Evolutionary conservation across 2,329 filamentous ascomycete genomes (phyloP).

Genomic region (Hymenoscyphus infarciens): DNA sequence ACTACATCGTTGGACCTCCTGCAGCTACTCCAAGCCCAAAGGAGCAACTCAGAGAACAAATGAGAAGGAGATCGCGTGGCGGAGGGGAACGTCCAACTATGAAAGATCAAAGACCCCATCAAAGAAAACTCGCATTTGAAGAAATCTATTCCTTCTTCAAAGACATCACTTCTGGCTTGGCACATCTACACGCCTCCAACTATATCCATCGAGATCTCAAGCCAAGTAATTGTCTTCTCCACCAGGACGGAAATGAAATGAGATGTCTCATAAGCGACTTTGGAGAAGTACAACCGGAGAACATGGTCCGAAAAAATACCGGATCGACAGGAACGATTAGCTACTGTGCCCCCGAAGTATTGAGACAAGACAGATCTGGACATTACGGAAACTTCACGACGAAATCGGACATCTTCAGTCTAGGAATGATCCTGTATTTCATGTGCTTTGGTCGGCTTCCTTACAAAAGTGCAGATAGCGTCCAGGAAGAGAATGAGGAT

Average conservation of each 20-base stretch:
- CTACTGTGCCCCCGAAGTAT: constrained; percentile 93
- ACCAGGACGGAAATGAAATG: constrained; percentile 66
- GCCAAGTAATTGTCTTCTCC: constrained; percentile 89
- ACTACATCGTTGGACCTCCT: constrained; percentile 72
- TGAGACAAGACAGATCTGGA: constrained; percentile 65
- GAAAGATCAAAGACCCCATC: constrained; percentile 18
- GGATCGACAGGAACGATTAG: constrained; percentile 95
- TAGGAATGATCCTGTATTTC: constrained; percentile 98
- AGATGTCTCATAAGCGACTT: constrained; percentile 94
- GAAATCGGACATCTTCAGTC: constrained; percentile 96
- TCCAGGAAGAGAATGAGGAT: constrained; percentile 90
- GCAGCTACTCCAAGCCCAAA: constrained; percentile 62
- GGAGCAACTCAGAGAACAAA: constrained; percentile 83
- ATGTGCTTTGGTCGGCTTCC: constrained; percentile 91
- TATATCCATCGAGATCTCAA: constrained; percentile 97
- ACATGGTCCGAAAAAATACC: constrained; percentile 78
- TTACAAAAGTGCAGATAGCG: constrained; percentile 76
- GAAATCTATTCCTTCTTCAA: constrained; percentile 97
- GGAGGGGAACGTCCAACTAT: constrained; percentile 56
- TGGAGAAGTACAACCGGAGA: constrained; percentile 88
- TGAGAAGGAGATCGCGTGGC: constrained; percentile 78
- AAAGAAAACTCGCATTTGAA: constrained; percentile 61
- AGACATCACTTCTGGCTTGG: constrained; percentile 88
- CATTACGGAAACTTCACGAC: constrained; percentile 89
- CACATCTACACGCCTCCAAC: constrained; percentile 83